phyloP scores from a whole-genome alignment of 768 basidiomycete genomes.

The Trametopsis cervina region DNA sequence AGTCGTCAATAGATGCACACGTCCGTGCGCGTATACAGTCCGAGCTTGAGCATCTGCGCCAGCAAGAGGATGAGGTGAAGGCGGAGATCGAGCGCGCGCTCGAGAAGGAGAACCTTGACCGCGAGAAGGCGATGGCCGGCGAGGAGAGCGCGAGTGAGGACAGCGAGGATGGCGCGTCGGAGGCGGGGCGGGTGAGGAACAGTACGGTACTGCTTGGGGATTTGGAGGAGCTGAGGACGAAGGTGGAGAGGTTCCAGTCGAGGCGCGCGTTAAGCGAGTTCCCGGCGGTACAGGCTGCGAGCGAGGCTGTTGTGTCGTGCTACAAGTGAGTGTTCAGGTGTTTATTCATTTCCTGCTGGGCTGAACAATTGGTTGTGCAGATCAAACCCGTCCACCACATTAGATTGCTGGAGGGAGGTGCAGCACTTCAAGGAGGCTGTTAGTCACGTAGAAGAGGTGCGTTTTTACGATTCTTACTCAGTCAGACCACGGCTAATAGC shows the following conservation, averaged over 20 bases:
- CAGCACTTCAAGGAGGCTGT: constrained; percentile 64
- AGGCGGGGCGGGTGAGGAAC: constrained; percentile 38
- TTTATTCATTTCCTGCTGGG: background rate
- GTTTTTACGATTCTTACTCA: too few relatives aligned
- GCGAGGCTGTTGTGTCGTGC: constrained; percentile 62
- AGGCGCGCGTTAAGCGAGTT: constrained; percentile 48
- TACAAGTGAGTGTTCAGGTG: constrained; percentile 49
- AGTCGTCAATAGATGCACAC: constrained; percentile 65
- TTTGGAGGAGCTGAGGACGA: constrained; percentile 63
- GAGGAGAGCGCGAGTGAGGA: constrained; percentile 25
- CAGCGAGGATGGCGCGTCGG: constrained; percentile 28
- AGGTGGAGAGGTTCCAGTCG: constrained; percentile 64
- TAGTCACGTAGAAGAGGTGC: constrained; percentile 60
- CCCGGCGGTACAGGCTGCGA: constrained; percentile 47
- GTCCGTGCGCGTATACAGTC: constrained; percentile 65
- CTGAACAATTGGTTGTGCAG: constrained; percentile 15
- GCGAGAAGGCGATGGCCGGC: constrained; percentile 52
- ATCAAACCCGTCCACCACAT: constrained; percentile 40
- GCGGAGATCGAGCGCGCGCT: constrained; percentile 71
- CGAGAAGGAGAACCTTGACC: constrained; percentile 84
- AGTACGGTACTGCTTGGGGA: constrained; percentile 64
- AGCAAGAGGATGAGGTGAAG: constrained; percentile 64
- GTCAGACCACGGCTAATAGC: too few relatives aligned
- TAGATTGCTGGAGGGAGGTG: constrained; percentile 76
- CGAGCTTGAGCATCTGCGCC: constrained; percentile 58